Conservation (phyloP, 306 rosid species). For the Gastrolobium villosum region DNA sequence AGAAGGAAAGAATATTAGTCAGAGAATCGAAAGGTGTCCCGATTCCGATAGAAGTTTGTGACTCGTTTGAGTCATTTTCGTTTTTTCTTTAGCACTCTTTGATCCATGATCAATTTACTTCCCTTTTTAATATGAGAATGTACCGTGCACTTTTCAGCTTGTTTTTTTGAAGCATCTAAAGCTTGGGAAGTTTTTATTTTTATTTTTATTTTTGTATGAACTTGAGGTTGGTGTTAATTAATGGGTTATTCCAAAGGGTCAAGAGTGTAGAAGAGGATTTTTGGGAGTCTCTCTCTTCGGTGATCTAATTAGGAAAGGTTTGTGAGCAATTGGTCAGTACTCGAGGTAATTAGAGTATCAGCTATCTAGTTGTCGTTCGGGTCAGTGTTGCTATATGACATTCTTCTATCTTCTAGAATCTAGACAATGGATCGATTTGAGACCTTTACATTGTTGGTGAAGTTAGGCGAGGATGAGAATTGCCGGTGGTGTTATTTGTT, state of each 20-base stretch:
- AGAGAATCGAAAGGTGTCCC: too few species aligned
- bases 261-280: neutral
- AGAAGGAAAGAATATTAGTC: too few species aligned
- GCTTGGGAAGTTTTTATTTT: too few species aligned
- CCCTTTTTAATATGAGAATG: too few species aligned
- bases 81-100: too few species aligned
- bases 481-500: conserved; percentile 21
- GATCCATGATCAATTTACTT: too few species aligned
- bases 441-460: neutral
- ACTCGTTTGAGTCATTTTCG: too few species aligned
- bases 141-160: too few species aligned
- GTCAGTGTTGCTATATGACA: neutral
- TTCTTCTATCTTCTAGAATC: neutral
- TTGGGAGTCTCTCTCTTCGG: neutral
- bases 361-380: neutral
- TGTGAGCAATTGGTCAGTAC: neutral
- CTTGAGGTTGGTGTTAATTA: neutral
- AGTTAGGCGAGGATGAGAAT: neutral
- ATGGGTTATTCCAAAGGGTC: neutral
- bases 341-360: neutral
- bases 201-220: neutral
- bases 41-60: too few species aligned
- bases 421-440: too few species aligned
- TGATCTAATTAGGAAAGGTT: neutral
- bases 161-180: too few species aligned